Evolutionary conservation across 2,329 filamentous ascomycete genomes (phyloP).

Genomic region (Mycosphaerella sp.): DNA sequence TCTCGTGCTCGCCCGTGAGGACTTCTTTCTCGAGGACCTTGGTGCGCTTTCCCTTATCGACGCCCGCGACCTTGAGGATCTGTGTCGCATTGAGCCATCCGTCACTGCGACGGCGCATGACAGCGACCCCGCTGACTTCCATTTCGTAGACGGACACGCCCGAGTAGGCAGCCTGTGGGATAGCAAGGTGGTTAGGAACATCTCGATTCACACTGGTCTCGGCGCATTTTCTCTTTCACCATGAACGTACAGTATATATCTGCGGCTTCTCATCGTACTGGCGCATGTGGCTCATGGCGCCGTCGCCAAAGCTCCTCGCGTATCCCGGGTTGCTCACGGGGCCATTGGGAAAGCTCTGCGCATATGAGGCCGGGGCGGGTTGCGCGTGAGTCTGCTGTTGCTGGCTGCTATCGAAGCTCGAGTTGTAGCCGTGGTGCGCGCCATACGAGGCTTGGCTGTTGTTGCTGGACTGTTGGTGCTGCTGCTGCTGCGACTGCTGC

Average conservation of each 20-base stretch:
- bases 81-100: conserved; percentile 98
- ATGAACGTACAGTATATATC: conserved; percentile 44
- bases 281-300: conserved; percentile 21
- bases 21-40: conserved; percentile 99
- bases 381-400: conserved; percentile 20
- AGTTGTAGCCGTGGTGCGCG: conserved; percentile 25
- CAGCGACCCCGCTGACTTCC: conserved; percentile 86
- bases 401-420: conserved; percentile 26
- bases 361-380: conserved; percentile 20
- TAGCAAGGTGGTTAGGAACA: not conserved
- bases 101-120: conserved; percentile 92
- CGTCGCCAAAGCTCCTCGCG: conserved; percentile 30
- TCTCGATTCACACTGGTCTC: not conserved
- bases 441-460: conserved; percentile 12
- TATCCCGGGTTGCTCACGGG: conserved; percentile 37
- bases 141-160: conserved; percentile 97
- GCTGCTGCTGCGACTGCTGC: conserved; percentile 13
- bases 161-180: conserved; percentile 72
- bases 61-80: conserved; percentile 93
- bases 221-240: not conserved
- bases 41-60: conserved; percentile 95
- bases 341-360: conserved; percentile 32
- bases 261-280: conserved; percentile 37
- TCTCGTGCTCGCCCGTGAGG: conserved; percentile 91
- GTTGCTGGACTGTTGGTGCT: conserved; percentile 17